Conservation (phyloP, 1,139 yeast genomes). For the Geotrichum citri-aurantii region DNA sequence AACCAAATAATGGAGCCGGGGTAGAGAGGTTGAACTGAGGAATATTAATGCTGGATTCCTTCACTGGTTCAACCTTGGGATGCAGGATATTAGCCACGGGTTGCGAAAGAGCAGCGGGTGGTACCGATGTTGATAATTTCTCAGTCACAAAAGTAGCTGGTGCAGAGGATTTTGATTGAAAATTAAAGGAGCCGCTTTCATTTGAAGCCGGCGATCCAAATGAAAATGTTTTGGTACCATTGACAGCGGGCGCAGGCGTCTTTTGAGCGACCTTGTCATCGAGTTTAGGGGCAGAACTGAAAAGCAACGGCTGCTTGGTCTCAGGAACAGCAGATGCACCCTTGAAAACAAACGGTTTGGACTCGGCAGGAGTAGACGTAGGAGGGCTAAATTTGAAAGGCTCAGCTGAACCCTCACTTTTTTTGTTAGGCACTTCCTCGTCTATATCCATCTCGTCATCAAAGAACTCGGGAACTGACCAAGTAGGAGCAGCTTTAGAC, state of each 20-base stretch:
- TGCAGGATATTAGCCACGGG: neutral
- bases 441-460: constrained; percentile 10
- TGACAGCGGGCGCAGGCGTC: neutral
- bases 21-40: neutral
- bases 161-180: neutral
- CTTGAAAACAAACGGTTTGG: neutral
- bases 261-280: neutral
- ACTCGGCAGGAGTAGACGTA: constrained; percentile 6
- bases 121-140: neutral
- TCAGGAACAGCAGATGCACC: neutral
- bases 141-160: neutral
- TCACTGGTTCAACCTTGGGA: neutral
- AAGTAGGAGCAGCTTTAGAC: constrained; percentile 11
- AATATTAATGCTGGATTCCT: neutral
- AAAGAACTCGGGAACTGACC: constrained; percentile 14
- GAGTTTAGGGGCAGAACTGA: neutral
- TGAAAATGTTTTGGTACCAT: neutral
- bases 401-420: neutral
- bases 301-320: neutral
- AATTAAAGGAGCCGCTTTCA: neutral
- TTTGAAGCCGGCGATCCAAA: neutral
- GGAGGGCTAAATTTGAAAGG: neutral
- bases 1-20: neutral
- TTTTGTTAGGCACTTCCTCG: neutral
- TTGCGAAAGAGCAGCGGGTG: neutral